These are phyloP conservation scores for Rhododendron griersonianum DNA, from an alignment of 148 eudicot species.

Conservation along the genomic window DNA sequence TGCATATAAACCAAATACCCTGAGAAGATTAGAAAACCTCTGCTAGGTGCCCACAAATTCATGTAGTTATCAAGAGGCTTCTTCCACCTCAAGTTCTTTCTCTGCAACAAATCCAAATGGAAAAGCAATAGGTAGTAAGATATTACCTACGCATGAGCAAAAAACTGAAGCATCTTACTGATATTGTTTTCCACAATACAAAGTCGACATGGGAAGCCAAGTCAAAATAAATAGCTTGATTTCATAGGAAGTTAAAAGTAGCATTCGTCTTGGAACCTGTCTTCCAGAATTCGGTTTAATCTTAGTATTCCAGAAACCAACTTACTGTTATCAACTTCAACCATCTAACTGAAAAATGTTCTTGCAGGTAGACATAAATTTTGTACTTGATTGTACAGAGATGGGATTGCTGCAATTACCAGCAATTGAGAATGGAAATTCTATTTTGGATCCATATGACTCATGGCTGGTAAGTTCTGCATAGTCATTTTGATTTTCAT, in stretches of 20 bases:
- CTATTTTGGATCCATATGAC: slow-evolving; percentile 8
- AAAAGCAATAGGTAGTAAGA: background rate
- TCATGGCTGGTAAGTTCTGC: slow-evolving; percentile 21
- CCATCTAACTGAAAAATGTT: background rate
- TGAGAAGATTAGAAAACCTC: background rate
- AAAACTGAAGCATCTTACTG: background rate
- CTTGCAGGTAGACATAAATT: slow-evolving; percentile 13
- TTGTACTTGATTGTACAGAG: background rate
- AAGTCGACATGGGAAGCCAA: background rate
- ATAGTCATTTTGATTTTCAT: background rate
- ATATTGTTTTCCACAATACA: background rate
- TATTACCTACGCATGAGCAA: background rate
- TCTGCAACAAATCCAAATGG: background rate
- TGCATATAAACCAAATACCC: background rate
- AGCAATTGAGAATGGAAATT: slow-evolving; percentile 9
- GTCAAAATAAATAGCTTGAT: background rate
- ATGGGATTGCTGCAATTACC: slow-evolving; percentile 22
- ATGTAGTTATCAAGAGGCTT: background rate
- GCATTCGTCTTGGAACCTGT: background rate
- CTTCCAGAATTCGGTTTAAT: background rate
- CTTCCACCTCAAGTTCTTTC: background rate
- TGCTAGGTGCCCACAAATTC: background rate
- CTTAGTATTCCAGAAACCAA: background rate
- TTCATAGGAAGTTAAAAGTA: background rate
- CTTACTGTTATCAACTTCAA: background rate